Base-by-base conservation (phyloP, 371 early-diverging fungal genomes). In the Apophysomyces variabilis region DNA sequence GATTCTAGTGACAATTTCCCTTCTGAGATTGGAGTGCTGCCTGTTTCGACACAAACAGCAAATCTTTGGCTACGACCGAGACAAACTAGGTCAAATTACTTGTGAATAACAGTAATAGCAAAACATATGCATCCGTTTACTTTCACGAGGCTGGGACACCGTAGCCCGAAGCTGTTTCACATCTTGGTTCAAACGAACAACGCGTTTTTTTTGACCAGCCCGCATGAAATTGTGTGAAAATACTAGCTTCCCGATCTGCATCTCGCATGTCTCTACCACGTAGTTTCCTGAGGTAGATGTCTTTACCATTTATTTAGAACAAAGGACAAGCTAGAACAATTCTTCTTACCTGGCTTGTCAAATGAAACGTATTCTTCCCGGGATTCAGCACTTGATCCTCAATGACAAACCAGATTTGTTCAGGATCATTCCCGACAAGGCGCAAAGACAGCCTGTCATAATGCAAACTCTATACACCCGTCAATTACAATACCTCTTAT, bases 241-340 rank as follows among this genome's bases (percentile, higher is more conserved):
- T 1, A 85, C 69, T 14, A 89, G 68, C 59, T 81, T 84, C 2
- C 89, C 89, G 26, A 85, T 70, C 60, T 71, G 73, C 78, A 89
- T 69, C 57, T 85, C 79, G 43, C 85, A 84, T n/a, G 82, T 84
- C 61, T 90, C 90, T 13, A 87, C 79, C 4, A 85, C 85, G 67
- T 89, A 89, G 45, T 86, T 84, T 38, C 90, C 89, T 37, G 85
- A 82, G 0, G 90, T 85, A 0, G 87, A 83, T 7, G 85, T 85
- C 85, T 87, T 26, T 4, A 13, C 16, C 16, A 36, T 45, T 38
- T 13, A 11, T 44, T 18, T 47, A 37, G 18, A 43, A 41, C n/a
- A 46, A 36, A 46, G 36, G 61, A 38, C 14, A 38, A 16, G 16
- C 7, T 39, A 26, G 7, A 21, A 11, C 32, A 35, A 37, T 18